Base-by-base conservation (phyloP, 2,329 filamentous ascomycete genomes). In the Penicillium sp. region DNA sequence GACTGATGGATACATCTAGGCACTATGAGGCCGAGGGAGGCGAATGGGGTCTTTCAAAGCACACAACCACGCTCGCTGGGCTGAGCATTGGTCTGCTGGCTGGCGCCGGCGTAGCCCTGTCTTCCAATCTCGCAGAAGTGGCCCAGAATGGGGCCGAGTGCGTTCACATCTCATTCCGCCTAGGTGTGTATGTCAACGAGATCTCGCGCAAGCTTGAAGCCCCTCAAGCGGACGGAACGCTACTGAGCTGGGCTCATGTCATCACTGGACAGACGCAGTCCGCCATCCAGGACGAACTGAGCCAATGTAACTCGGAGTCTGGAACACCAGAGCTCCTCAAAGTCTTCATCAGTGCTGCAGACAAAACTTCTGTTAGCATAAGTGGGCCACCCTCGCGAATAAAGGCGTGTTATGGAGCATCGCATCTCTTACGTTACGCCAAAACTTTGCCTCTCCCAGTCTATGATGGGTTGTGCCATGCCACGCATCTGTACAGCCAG, bases 71-170 rank as follows among this genome's bases (percentile, higher is more conserved):
- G 41, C 73, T 83, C 15, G 70, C 74, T 13, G 82, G 80, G 4
- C 64, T 84, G 3, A 78, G 83, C 11, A 76, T 80, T n/a, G 83
- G 83, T 1, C 65, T 84, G 0, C 64, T 85, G 0, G 68, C 80
- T 5, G 69, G 76, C 0, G 73, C 79, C 19, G 82, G 82, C 1
- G 67, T 84, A 0, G 73, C 82, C 0, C 38, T 82, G 1, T 73
- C 83, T 5, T 59, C 70, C 0, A 73, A 69, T 0, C n/a, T 82
- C 5, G 66, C 73, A 0, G 79, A 83, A 21, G 47, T 85, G 0
- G 69, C 79, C 2, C 46, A 73, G 3, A 69, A 70, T n/a, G 83
- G 81, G 7, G 80, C 76, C 0, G 73, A 84, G 55, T 76, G 72
- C 1, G 67, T 83, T 2, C 73, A 80, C 0, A 38, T 77, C 1